Evolutionary conservation across 2,329 filamentous ascomycete genomes (phyloP).

Genomic region (Venturia asperata): DNA sequence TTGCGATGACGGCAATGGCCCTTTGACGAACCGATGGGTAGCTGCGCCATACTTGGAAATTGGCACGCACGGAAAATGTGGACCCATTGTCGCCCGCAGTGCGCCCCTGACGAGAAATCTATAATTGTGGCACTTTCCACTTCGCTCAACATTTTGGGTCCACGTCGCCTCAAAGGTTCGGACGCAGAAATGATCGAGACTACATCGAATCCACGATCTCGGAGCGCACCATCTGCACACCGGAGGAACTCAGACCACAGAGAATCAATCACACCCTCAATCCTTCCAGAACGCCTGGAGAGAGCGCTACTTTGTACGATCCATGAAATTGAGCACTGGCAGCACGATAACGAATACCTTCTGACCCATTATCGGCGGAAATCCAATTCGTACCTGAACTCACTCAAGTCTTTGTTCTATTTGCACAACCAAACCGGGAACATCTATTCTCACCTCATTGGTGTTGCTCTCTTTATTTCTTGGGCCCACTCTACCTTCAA

Average conservation of each 20-base stretch:
- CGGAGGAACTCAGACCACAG: background rate
- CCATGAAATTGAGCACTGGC: constrained; percentile 24
- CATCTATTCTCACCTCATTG: constrained; percentile 54
- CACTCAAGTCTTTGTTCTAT: constrained; percentile 48
- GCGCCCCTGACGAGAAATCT: constrained; percentile 3
- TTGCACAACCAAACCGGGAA: constrained; percentile 59
- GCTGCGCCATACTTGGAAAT: constrained; percentile 3
- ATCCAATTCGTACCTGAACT: constrained; percentile 49
- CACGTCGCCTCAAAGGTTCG: background rate
- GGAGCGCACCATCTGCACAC: background rate
- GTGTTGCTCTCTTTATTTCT: background rate
- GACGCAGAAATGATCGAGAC: background rate
- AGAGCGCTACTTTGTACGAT: background rate
- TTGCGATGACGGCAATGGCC: background rate
- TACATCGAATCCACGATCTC: background rate
- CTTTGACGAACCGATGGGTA: background rate
- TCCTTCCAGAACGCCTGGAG: background rate
- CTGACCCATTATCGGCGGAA: constrained; percentile 52
- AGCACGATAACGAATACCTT: constrained; percentile 56
- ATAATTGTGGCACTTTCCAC: constrained; percentile 7
- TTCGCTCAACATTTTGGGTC: background rate
- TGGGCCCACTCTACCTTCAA: constrained; percentile 5
- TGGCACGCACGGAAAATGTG: background rate
- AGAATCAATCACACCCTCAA: background rate
- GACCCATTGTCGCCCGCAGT: background rate